Conservation (phyloP, 148 eudicot genomes). For the Camellia lanceoleosa region DNA sequence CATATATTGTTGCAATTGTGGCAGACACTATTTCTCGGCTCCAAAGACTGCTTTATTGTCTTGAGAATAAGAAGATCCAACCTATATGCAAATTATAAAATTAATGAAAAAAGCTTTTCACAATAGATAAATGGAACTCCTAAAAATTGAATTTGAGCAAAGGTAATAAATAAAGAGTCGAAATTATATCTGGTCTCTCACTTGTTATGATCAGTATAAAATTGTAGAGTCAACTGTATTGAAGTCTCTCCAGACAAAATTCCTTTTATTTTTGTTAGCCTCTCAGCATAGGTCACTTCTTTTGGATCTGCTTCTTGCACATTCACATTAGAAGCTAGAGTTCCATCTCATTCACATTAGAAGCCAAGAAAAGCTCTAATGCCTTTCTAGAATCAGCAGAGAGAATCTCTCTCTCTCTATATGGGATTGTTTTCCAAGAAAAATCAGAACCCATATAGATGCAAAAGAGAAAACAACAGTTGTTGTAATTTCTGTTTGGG, state of each 20-base stretch:
- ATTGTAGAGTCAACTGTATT: conserved; percentile 84
- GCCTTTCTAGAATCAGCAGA: too few relatives aligned
- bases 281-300: too few relatives aligned
- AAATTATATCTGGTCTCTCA: conserved; percentile 26
- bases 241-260: conserved; percentile 96
- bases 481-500: too few relatives aligned
- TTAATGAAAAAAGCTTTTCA: background rate
- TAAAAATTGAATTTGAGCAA: background rate
- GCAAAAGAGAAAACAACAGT: too few relatives aligned
- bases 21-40: conserved; percentile 97
- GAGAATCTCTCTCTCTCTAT: too few relatives aligned
- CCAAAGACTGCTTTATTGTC: conserved; percentile 96
- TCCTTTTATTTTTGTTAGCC: too few relatives aligned
- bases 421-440: too few relatives aligned
- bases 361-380: too few relatives aligned
- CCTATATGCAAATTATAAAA: conserved; percentile 33
- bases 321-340: too few relatives aligned
- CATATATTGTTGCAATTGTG: conserved; percentile 96
- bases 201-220: conserved; percentile 89
- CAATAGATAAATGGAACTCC: background rate
- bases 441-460: too few relatives aligned
- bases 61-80: conserved; percentile 96
- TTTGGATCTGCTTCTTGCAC: too few relatives aligned
- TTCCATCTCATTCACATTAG: too few relatives aligned
- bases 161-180: conserved; percentile 3